These are phyloP conservation scores for Berberis thunbergii DNA, from an alignment of 164 flowering plant species.

Conservation along the genomic window DNA sequence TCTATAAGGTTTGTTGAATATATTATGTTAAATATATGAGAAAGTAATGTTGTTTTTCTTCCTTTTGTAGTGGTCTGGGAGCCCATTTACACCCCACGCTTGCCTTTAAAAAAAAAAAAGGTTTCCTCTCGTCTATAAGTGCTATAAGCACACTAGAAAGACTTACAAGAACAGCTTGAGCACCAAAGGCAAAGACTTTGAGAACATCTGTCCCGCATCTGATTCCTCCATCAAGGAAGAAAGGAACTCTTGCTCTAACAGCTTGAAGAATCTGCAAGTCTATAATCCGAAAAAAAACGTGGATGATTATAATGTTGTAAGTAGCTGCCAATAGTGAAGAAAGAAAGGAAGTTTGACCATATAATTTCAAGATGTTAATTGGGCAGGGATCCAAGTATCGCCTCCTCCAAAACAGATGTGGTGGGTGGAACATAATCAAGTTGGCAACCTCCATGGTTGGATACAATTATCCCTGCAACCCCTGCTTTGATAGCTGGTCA, in stretches of 20 bases:
- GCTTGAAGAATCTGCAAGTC: conserved; percentile 50
- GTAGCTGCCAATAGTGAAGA: too few species aligned
- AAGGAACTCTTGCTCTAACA: conserved; percentile 51
- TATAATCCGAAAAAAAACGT: background rate
- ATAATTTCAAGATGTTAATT: background rate
- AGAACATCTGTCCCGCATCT: conserved; percentile 97
- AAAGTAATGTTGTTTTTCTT: too few species aligned
- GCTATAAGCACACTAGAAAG: too few species aligned
- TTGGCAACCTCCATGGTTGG: conserved; percentile 97
- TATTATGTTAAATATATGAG: too few species aligned
- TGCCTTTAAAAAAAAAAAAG: too few species aligned
- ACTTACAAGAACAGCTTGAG: conserved; percentile 15
- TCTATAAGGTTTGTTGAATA: too few species aligned
- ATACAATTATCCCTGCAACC: conserved; percentile 89
- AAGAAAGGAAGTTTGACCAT: background rate
- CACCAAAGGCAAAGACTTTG: conserved; percentile 94
- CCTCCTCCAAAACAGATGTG: conserved; percentile 82
- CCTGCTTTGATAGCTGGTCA: conserved; percentile 55
- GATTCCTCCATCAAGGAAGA: conserved; percentile 68
- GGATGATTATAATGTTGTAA: too few species aligned
- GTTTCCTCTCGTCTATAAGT: too few species aligned
- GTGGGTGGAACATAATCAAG: conserved; percentile 90
- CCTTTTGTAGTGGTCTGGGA: too few species aligned
- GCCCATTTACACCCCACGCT: too few species aligned
- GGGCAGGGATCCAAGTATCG: conserved; percentile 11